phyloP scores from a whole-genome alignment of 257 asterid genomes.

The Solanum chaucha region DNA sequence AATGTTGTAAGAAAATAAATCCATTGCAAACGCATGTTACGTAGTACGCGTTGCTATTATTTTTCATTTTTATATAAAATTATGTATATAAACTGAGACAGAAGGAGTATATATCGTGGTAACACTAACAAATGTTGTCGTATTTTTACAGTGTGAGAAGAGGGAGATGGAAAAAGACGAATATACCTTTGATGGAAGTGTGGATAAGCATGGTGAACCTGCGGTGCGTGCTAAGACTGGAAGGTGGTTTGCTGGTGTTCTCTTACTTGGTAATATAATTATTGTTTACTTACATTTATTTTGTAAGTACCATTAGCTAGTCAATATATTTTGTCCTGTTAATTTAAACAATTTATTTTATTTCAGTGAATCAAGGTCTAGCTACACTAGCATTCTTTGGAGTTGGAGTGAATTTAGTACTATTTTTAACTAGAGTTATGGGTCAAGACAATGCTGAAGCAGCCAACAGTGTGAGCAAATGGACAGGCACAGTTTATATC shows the following conservation, averaged over 20 bases:
- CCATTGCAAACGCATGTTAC: background rate
- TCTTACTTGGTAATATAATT: conserved; percentile 50
- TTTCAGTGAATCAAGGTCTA: conserved; percentile 79
- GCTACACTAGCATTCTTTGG: conserved; percentile 93
- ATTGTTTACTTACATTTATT: background rate
- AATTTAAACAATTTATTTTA: background rate
- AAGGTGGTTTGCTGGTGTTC: conserved; percentile 65
- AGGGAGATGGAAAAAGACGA: conserved; percentile 21
- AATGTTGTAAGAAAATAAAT: background rate
- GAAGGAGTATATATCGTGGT: too few relatives aligned
- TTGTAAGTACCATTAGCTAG: background rate
- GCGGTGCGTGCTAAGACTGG: conserved; percentile 66
- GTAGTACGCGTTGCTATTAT: background rate
- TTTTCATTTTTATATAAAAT: background rate
- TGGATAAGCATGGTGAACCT: conserved; percentile 59
- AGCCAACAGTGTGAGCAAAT: conserved; percentile 85
- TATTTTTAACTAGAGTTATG: conserved; percentile 72
- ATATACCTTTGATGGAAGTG: conserved; percentile 64
- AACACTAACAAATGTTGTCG: background rate
- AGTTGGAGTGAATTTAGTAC: conserved; percentile 78
- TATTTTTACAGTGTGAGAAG: conserved; percentile 8
- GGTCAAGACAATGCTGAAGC: conserved; percentile 92
- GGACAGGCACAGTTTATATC: conserved; percentile 91
- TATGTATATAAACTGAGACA: background rate
- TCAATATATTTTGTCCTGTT: background rate